Evolutionary conservation across 1,139 yeast species (phyloP), one percentile per base, ranked within the genome.

Genomic region (Debaryomyces sp.): DNA sequence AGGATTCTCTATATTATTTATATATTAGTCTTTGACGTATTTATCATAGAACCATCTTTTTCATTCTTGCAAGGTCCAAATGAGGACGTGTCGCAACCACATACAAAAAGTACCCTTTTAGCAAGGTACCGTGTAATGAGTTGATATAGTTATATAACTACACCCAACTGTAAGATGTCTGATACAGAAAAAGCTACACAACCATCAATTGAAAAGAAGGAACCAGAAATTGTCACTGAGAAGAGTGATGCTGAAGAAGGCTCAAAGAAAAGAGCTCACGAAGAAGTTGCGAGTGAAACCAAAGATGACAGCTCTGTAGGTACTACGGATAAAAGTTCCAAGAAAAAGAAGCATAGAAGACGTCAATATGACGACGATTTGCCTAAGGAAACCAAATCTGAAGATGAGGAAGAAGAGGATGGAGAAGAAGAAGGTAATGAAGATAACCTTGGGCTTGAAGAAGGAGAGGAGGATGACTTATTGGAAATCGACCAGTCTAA

Each of bases 401-500:
- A 65, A 34, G 67, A 64, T 12, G 69, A 63, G 7, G 73, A 67
- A 22, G 70, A 66, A 1, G 78, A 70, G 42, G 87, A 82, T 45
- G 86, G 78, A 35, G 81, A 71, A 58, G 65, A 59, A 8, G 78
- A 65, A 5, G 78, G 68, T 10, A 35, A 46, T 24, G 77, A 73
- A 32, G 79, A 75, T 30, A 80, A 75, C 12, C 85, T 76, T 5
- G 71, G 64, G 38, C 81, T 77, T n/a, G 87, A 82, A 22, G 82
- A 77, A 21, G 82, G 75, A 34, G 95, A 85, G 35, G 96, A 89
- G 39, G 96, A 89, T 60, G 95, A 87, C 58, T 75, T 90, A 59
- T 81, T 81, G 15, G 97, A 89, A 66, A 89, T 92, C 58, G 97
- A 91, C 63, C 78, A 87, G 38, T 74, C 92, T 43, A 92, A 92